Evolutionary conservation across 2,329 filamentous ascomycete genomes (phyloP).

Genomic region (Colletotrichum magnum): DNA sequence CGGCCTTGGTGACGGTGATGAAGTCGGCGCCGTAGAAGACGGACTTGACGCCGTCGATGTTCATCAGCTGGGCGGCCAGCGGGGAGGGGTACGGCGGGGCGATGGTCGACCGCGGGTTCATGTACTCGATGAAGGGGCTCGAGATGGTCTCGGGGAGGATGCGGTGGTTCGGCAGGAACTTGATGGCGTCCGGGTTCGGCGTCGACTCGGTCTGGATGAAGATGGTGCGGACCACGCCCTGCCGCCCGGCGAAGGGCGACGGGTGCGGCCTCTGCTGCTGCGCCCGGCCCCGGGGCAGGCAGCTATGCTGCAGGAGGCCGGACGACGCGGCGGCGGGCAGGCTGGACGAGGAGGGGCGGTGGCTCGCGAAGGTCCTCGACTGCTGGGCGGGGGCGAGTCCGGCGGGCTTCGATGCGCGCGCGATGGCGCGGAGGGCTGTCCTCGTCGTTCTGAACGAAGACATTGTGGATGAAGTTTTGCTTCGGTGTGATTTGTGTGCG

Average conservation of each 20-base stretch:
- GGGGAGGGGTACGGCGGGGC: slow-evolving; percentile 91
- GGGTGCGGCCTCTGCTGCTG: not conserved
- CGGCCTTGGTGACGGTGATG: slow-evolving; percentile 94
- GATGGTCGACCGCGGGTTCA: slow-evolving; percentile 89
- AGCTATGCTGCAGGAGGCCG: slow-evolving; percentile 28
- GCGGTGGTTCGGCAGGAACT: slow-evolving; percentile 92
- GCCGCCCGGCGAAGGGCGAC: slow-evolving; percentile 44
- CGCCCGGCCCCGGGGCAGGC: slow-evolving; percentile 21
- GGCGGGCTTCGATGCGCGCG: slow-evolving; percentile 30
- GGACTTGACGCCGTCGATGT: slow-evolving; percentile 92
- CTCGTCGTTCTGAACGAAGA: slow-evolving; percentile 37
- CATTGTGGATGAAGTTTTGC: slow-evolving; percentile 18
- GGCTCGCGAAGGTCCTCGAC: slow-evolving; percentile 36
- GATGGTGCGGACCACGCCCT: slow-evolving; percentile 76
- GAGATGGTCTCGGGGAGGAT: slow-evolving; percentile 83
- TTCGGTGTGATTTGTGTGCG: not conserved
- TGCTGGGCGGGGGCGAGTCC: slow-evolving; percentile 21
- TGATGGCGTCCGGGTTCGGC: slow-evolving; percentile 94
- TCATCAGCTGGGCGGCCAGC: slow-evolving; percentile 90
- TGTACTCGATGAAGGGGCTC: slow-evolving; percentile 90
- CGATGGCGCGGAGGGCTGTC: slow-evolving; percentile 36
- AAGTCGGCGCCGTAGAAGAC: slow-evolving; percentile 97
- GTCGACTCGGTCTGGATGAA: slow-evolving; percentile 98
- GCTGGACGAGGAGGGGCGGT: slow-evolving; percentile 22
- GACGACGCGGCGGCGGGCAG: slow-evolving; percentile 37